These are phyloP conservation scores for Prototheca wickerhamii DNA, from an alignment of 163 green algal genomes.

Conservation along the genomic window DNA sequence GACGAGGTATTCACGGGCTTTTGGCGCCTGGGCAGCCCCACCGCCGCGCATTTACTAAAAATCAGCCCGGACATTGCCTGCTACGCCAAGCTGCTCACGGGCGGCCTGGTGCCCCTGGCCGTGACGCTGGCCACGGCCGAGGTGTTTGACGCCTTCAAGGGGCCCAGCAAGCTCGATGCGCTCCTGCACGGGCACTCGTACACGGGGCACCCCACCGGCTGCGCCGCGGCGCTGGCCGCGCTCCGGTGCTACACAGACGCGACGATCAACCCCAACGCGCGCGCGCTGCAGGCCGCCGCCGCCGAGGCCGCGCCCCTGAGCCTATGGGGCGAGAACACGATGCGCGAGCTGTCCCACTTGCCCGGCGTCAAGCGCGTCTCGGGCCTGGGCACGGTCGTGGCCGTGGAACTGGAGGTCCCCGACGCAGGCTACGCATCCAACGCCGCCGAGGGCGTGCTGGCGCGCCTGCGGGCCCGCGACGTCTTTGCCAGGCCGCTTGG, in stretches of 20 bases:
- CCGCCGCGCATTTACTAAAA: slow-evolving; percentile 45
- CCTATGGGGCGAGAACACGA: slow-evolving; percentile 52
- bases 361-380: slow-evolving; percentile 41
- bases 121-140: slow-evolving; percentile 67
- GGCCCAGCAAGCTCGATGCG: slow-evolving; percentile 52
- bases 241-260: slow-evolving; percentile 52
- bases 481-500: slow-evolving; percentile 71
- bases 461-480: slow-evolving; percentile 33
- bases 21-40: slow-evolving; percentile 59
- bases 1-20: slow-evolving; percentile 92
- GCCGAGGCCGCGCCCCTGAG: slow-evolving; percentile 35
- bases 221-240: slow-evolving; percentile 53
- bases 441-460: slow-evolving; percentile 34
- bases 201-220: slow-evolving; percentile 82
- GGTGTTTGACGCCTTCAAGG: slow-evolving; percentile 79
- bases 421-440: slow-evolving; percentile 40
- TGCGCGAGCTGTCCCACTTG: slow-evolving; percentile 51
- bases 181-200: slow-evolving; percentile 97
- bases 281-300: slow-evolving; percentile 11
- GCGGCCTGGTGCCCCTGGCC: slow-evolving; percentile 71
- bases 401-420: slow-evolving; percentile 51
- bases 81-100: slow-evolving; percentile 86
- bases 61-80: slow-evolving; percentile 73
- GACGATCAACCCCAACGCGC: slow-evolving; percentile 56
- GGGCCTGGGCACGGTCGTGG: slow-evolving; percentile 64